Base-by-base conservation (phyloP, 2,329 filamentous ascomycete genomes). In the Paramyrothecium sp. region DNA sequence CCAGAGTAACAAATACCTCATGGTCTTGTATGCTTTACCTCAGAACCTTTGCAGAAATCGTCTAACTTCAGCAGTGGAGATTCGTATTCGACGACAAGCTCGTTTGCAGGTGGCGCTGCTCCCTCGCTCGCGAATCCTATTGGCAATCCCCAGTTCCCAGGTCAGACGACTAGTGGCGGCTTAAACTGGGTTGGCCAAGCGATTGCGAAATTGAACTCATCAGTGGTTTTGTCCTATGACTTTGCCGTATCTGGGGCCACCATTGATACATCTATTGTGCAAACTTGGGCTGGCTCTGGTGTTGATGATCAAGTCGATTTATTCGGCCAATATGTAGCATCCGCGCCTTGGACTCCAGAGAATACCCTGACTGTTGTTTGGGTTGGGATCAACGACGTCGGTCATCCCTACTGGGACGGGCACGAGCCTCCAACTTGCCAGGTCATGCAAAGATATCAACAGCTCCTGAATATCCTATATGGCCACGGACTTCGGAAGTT, bases 321-420 rank as follows among this genome's bases (percentile, higher is more conserved):
- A 1, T 63, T 64, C 20, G 61, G 62, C 16, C 51, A 63, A 47
- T 63, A 64, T 23, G 51, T 63, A 12, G 56, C 60, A 21, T 12
- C 21, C 51, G 0, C 21, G 22, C 0, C 51, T 30, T 53, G 51
- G 51, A 53, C 26, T n/a, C n/a, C 51, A 5, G 10, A 53, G 30
- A 48, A 64, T 0, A 56, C 57, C 0, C 51, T 64, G 8, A 56
- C 63, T 5, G 58, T 57, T 5, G 58, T 64, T 21, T 64, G 63
- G 63, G 62, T 64, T 5, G 63, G 63, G 1, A 64, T 64, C 17
- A 64, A 64, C 23, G 63, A 64, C 23, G 56, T 64, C 17, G 63
- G 63, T 0, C 60, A 64, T 33, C 54, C 63, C 0, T 64, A 61
- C 23, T 64, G 62, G 63, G 58, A 60, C 11, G 58, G 55, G 49